phyloP scores from a whole-genome alignment of 23 red algal genomes.

The Gracilariopsis chorda region DNA sequence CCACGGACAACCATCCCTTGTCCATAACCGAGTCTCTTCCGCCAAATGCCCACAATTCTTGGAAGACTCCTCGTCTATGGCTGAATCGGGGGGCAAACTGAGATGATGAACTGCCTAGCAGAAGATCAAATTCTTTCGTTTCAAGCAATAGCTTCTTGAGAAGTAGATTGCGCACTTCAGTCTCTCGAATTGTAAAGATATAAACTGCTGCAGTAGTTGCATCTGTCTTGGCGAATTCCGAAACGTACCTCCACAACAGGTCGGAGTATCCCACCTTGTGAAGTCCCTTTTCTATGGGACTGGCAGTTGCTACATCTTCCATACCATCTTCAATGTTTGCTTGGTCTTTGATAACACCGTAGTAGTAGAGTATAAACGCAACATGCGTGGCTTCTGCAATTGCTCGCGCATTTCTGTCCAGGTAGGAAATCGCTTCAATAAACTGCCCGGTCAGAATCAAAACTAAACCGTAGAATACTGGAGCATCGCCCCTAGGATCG shows the following conservation, averaged over 20 bases:
- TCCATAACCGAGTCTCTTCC: not conserved
- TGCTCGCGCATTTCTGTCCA: slow-evolving; percentile 45
- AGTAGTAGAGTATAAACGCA: slow-evolving; percentile 69
- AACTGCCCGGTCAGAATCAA: slow-evolving; percentile 72
- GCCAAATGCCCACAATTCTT: slow-evolving; percentile 34
- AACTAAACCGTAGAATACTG: slow-evolving; percentile 75
- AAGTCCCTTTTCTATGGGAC: not conserved
- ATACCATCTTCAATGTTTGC: not conserved
- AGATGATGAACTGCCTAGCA: slow-evolving; percentile 18
- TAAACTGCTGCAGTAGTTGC: slow-evolving; percentile 70
- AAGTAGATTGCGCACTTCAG: slow-evolving; percentile 3
- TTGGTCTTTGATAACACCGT: slow-evolving; percentile 54
- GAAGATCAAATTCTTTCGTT: slow-evolving; percentile 34
- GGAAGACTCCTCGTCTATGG: slow-evolving; percentile 10
- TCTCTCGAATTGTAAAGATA: slow-evolving; percentile 73
- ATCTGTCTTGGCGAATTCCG: slow-evolving; percentile 44
- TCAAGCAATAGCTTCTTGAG: slow-evolving; percentile 50
- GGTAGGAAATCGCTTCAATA: slow-evolving; percentile 56
- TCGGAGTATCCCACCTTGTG: slow-evolving; percentile 33
- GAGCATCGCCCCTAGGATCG: slow-evolving; percentile 70
- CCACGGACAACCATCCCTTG: slow-evolving; percentile 19
- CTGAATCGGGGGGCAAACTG: not conserved
- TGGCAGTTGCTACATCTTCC: not conserved
- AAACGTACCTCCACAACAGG: slow-evolving; percentile 61
- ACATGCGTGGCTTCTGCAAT: slow-evolving; percentile 79